Conservation (phyloP, 345 rosid genomes). For the Eucalyptus curtisii region DNA sequence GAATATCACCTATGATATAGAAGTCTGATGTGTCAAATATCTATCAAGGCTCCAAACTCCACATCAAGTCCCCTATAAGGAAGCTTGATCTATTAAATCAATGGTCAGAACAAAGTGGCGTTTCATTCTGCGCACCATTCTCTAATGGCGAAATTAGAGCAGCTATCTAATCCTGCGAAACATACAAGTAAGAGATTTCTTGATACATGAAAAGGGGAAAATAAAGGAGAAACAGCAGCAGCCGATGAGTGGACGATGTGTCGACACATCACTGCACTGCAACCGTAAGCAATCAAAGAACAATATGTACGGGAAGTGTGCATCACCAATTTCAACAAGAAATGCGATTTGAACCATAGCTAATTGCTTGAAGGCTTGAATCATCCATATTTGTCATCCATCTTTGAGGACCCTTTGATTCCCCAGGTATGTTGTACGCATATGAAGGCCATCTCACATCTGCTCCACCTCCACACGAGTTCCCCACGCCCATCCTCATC, state of each 20-base stretch:
- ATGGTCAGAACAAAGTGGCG: background rate
- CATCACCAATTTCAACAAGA: conserved; percentile 37
- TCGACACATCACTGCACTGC: background rate
- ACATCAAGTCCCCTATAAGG: background rate
- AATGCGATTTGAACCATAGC: conserved; percentile 67
- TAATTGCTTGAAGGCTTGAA: conserved; percentile 62
- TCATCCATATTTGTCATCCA: conserved; percentile 93
- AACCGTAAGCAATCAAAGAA: background rate
- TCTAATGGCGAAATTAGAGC: background rate
- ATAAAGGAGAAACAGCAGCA: background rate
- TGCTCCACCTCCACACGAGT: conserved; percentile 23
- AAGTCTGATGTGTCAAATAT: background rate
- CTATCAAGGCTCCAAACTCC: background rate
- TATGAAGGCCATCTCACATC: conserved; percentile 71
- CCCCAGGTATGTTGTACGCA: conserved; percentile 70
- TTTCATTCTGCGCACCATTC: background rate
- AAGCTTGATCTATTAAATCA: background rate
- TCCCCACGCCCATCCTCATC: conserved; percentile 42
- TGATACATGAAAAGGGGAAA: background rate
- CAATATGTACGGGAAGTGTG: background rate
- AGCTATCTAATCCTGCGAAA: background rate
- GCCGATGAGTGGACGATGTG: background rate
- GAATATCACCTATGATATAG: background rate
- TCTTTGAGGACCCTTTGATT: conserved; percentile 46
- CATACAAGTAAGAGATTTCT: background rate